These are phyloP conservation scores for Arthroderma sp. DNA, from an alignment of 2,329 filamentous ascomycete genomes.

Conservation along the genomic window DNA sequence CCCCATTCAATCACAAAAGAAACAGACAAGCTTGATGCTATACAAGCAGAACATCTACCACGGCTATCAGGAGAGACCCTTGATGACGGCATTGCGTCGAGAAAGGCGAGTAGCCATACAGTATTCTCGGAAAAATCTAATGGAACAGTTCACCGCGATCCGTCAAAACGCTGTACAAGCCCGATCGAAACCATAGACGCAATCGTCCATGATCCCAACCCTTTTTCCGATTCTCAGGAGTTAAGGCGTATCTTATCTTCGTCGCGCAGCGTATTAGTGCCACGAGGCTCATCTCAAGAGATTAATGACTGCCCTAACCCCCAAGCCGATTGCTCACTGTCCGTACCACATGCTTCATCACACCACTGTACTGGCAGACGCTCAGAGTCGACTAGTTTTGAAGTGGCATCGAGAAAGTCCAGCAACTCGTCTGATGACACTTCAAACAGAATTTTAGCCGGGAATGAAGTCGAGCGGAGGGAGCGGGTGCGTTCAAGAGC, in stretches of 20 bases:
- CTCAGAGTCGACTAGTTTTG: conserved; percentile 6
- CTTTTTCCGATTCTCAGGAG: conserved; percentile 9
- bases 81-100: conserved; percentile 9
- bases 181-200: conserved; percentile 8
- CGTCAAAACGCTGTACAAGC: conserved; percentile 17
- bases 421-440: conserved; percentile 13
- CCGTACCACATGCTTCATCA: not conserved
- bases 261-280: not conserved
- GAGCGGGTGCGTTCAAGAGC: conserved; percentile 9
- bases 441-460: conserved; percentile 13
- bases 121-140: conserved; percentile 20
- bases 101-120: conserved; percentile 23
- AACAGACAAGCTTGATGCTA: no score
- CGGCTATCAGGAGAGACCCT: no score
- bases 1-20: no score
- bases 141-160: conserved; percentile 21
- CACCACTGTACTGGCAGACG: not conserved
- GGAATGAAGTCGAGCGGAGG: conserved; percentile 13
- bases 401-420: conserved; percentile 9
- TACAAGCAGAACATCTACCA: no score
- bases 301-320: not conserved
- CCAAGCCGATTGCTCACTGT: not conserved
- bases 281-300: conserved; percentile 4
- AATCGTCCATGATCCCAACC: conserved; percentile 1
- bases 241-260: not conserved